These are phyloP conservation scores for Saccharomycopsis malanga DNA, from an alignment of 805 yeast species.

Conservation along the genomic window DNA sequence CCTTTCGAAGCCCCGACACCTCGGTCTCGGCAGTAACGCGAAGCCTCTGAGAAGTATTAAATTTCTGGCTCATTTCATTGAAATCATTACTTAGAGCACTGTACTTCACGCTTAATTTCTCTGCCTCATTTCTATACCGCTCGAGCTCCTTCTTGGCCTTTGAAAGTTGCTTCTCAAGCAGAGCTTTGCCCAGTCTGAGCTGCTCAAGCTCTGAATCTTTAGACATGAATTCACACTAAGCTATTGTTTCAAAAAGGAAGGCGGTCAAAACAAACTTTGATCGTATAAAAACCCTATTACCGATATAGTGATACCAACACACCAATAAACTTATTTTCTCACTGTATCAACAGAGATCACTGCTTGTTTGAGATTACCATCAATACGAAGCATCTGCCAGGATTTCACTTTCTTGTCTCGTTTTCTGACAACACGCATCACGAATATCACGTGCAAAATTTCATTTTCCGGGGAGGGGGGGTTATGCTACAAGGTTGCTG, in stretches of 20 bases:
- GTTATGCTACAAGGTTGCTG: too few relatives aligned
- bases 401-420: too few relatives aligned
- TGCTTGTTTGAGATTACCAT: too few relatives aligned
- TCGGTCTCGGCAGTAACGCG: constrained; percentile 46
- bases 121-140: constrained; percentile 13
- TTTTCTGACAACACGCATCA: too few relatives aligned
- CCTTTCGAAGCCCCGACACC: constrained; percentile 54
- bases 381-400: too few relatives aligned
- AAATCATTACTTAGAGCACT: constrained; percentile 19
- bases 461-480: too few relatives aligned
- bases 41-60: constrained; percentile 18
- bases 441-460: too few relatives aligned
- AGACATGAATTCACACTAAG: too few relatives aligned
- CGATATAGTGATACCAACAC: too few relatives aligned
- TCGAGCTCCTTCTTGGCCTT: constrained; percentile 18
- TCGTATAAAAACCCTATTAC: too few relatives aligned
- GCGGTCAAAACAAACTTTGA: neutral
- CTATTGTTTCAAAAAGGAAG: neutral
- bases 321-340: too few relatives aligned
- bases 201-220: neutral
- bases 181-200: constrained; percentile 6
- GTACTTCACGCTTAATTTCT: constrained; percentile 14
- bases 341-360: too few relatives aligned
- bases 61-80: constrained; percentile 17
- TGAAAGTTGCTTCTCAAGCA: constrained; percentile 16